Evolutionary conservation across 106 monocot species (phyloP), one percentile per base, ranked within the genome.

Genomic region (Allium cepa): DNA sequence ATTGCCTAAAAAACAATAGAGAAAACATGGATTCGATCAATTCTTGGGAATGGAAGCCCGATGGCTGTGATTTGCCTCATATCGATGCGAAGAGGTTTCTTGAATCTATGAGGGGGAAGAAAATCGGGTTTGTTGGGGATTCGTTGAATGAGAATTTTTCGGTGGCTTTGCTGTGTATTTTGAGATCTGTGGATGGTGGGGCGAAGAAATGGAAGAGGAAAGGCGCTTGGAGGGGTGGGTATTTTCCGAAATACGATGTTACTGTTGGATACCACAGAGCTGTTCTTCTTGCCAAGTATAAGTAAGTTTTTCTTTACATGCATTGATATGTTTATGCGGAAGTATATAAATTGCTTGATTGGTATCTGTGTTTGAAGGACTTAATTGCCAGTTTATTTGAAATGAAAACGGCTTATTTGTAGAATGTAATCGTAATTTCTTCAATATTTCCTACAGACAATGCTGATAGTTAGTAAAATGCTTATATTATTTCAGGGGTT

Each of bases 131-230:
- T 71, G 80, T 92, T 8, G 92, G 92, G 26, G 91, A 88, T 58
- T 91, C 95, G 8, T 69, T 91, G 22, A 91, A 85, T 28, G 95
- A 95, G 85, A 95, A 95, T 73, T 91, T 95, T 68, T 2, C 90
- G 10, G 91, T 88, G 10, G 79, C 95, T 26, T 81, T 95, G 4
- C 77, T 96, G 27, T 91, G 96, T 50, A 60, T 63, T 50, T 73
- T 96, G 47, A 13, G 91, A 58, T 68, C 81, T 3, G 96, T 71
- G 2, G 96, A 96, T 55, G 26, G 12, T 4, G 83, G 72, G 53
- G 91, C 91, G 65, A 59, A 70, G 22, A 96, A 88, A 76, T 92
- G 92, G 96, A 96, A 96, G 86, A 62, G 84, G 72, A 91, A 77
- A 69, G 76, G 81, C 48, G 88, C 88, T 8, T 95, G 95, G 95